Conservation (phyloP, 805 yeast species). For the Saccharomycopsis fermentans region DNA sequence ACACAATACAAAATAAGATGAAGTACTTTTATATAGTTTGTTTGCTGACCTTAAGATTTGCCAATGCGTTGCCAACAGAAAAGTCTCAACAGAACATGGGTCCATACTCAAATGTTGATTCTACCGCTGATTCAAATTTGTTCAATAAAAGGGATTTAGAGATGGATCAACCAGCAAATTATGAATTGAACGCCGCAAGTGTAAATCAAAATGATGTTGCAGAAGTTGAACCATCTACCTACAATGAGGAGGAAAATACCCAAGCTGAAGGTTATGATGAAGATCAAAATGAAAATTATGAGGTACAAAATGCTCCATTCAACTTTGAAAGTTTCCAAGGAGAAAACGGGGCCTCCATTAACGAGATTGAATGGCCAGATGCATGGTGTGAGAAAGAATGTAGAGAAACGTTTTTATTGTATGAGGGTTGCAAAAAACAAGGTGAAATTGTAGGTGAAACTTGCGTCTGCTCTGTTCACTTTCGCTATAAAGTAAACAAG, state of each 20-base stretch:
- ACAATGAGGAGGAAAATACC: background rate
- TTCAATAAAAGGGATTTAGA: background rate
- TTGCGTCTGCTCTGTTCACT: constrained; percentile 19
- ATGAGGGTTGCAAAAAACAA: constrained; percentile 17
- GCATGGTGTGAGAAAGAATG: constrained; percentile 19
- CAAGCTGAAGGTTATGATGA: background rate
- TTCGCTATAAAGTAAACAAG: constrained; percentile 17
- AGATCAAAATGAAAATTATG: background rate
- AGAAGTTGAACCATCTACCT: background rate
- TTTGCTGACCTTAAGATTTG: background rate
- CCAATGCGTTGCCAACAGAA: background rate
- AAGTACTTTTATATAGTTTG: background rate
- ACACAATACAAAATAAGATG: background rate
- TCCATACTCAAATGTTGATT: background rate
- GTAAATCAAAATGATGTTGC: background rate
- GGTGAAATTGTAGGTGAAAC: constrained; percentile 17
- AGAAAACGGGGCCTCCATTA: background rate
- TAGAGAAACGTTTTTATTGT: constrained; percentile 15
- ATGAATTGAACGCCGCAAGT: background rate
- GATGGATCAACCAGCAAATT: background rate
- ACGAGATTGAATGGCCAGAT: constrained; percentile 17
- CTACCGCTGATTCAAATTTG: background rate
- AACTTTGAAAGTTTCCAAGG: background rate
- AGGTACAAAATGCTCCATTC: background rate
- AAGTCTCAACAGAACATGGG: background rate